Evolutionary conservation across 306 rosid genomes (phyloP), one percentile per base, ranked within the genome.

Genomic region (Alnus glutinosa): DNA sequence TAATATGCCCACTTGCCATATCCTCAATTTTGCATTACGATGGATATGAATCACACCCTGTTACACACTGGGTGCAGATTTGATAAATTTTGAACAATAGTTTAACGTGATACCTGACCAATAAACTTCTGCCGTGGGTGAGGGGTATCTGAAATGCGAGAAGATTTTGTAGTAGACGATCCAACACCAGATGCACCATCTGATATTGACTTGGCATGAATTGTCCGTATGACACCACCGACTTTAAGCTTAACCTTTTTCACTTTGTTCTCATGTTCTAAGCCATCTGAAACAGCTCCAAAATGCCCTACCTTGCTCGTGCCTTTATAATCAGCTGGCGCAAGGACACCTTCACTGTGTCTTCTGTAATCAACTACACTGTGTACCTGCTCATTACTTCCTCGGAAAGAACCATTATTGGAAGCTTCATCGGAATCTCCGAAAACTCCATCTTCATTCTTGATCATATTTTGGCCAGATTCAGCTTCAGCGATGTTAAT

Each of bases 171-270:
- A 4, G 46, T 61, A 18, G 55, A 64, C 11, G 83, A 71, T 42
- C 79, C 74, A 58, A 59, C 48, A 50, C 39, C 76, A 47, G 34
- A 49, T 57, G 81, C 79, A n/a, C 30, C 36, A 59, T 79, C 54
- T 16, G 34, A 55, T 9, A 37, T 70, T 58, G 49, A 73, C 34
- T 72, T 83, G 15, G 83, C 28, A 6, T 84, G 80, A 72, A 87
- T 82, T 74, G 90, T 84, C 61, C 15, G 83, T 32, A 75, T 87
- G 63, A 82, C 77, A 74, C 88, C 88, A 72, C 83, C 73, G 36
- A 87, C 81, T 78, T 87, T 84, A 61, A 87, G 85, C 75, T 77
- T 87, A 47, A 84, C 62, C 79, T 79, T 87, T 72, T 84, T 84
- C 19, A 76, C 72, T 78, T 72, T 79, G 80, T 77, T 77, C 71